Base-by-base conservation (phyloP, 2,329 filamentous ascomycete species). In the Mycosphaerella arachidis region DNA sequence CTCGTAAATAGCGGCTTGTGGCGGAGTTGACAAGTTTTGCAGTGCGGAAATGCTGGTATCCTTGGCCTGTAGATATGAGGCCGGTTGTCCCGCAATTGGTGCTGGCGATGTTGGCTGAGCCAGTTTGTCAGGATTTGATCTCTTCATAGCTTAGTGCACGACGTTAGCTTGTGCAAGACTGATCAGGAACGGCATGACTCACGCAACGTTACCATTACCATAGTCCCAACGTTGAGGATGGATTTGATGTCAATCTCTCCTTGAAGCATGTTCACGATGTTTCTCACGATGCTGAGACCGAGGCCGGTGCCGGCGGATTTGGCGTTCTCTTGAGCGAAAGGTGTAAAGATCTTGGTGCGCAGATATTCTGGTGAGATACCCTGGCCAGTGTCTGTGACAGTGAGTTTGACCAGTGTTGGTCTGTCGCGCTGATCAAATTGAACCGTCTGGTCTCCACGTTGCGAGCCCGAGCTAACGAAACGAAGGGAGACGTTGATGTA, bases 311-410 rank as follows among this genome's bases (percentile, higher is more conserved):
- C 87, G 0, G 82, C 80, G 0, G 81, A 77, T 1, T 88, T 72
- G 0, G 77, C 73, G 52, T 88, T 80, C 66, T 90, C 87, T 62
- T 90, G 87, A 0, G 79, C 73, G 61, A 89, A 89, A 0, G 86
- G 84, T 0, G 81, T 83, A 67, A 86, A 90, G 0, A 89, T 72
- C 13, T 81, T 79, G 8, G 83, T 80, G 20, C 81, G 77, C 10
- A 89, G 73, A 63, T 84, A 90, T 9, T 87, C 83, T 6, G 82
- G 76, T 0, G 81, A 81, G 35, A 90, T 90, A 1, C 87, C 88
- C 48, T 80, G 80, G 1, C 87, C 88, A 0, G 87, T 86, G 65
- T 90, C 87, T 0, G 78, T 76, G 1, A 90, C 81, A 16, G 54
- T 62, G 33, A 69, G 20, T 54, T 63, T 57, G 37, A 68, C 56